Percentiles rank a stretch among this genome's conserved stretches.
These are phyloP conservation scores for Annulohypoxylon moriforme DNA, from an alignment of 495 filamentous ascomycete genomes.

Conservation along the genomic window DNA sequence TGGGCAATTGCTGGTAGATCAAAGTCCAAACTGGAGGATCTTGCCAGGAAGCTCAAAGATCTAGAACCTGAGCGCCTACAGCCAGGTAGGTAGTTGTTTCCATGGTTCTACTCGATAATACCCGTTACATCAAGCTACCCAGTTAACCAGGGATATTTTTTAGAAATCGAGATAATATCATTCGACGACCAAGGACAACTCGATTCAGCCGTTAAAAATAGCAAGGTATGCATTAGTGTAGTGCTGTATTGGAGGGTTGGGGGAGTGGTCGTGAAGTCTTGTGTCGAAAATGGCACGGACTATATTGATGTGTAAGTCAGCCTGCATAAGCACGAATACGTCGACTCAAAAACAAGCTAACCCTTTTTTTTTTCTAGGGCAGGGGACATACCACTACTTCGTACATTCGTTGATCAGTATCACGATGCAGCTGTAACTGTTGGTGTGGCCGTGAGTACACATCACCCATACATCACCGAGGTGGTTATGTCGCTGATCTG, in stretches of 20 bases:
- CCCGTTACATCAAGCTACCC: background rate
- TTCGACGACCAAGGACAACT: constrained; percentile 67
- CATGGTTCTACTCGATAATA: background rate
- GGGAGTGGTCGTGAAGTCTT: constrained; percentile 78
- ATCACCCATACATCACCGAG: background rate
- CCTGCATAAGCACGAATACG: background rate
- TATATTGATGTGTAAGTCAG: constrained; percentile 71
- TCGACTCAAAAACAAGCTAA: background rate
- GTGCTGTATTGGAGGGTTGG: constrained; percentile 80
- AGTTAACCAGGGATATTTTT: constrained; percentile 1
- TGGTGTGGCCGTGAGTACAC: constrained; percentile 77
- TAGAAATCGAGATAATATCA: constrained; percentile 30
- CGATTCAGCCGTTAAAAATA: constrained; percentile 68
- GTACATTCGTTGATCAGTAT: constrained; percentile 76
- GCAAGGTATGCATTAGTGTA: constrained; percentile 74
- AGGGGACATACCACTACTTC: constrained; percentile 78
- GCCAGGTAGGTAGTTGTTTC: constrained; percentile 63
- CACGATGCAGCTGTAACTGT: constrained; percentile 75
- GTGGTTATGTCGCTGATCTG: background rate
- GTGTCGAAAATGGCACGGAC: constrained; percentile 79
- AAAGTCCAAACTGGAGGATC: constrained; percentile 67
- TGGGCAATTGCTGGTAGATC: constrained; percentile 88
- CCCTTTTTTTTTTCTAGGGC: constrained; percentile 50
- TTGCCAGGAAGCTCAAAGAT: constrained; percentile 68
- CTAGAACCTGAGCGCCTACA: constrained; percentile 71